Evolutionary conservation across 75 land plant species (phyloP).

Genomic region (Azolla pinnata): DNA sequence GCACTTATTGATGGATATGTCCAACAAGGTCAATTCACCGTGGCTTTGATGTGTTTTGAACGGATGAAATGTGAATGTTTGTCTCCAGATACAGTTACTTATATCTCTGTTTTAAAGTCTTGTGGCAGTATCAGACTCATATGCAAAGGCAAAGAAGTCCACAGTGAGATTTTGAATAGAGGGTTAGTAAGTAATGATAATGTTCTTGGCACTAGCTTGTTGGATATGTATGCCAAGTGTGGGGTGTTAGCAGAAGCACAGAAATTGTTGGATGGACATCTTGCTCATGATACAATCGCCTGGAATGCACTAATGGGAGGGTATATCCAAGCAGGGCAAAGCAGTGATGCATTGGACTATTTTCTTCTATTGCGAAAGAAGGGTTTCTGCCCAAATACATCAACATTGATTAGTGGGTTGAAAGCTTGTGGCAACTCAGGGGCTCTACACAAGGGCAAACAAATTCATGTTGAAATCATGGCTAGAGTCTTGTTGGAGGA

Average conservation of each 20-base stretch:
- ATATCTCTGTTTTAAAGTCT: slow-evolving; percentile 14
- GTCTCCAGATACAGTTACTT: slow-evolving; percentile 13
- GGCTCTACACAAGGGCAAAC: slow-evolving; percentile 21
- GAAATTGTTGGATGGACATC: slow-evolving; percentile 16
- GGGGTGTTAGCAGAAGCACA: slow-evolving; percentile 16
- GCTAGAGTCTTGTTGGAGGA: slow-evolving; percentile 14
- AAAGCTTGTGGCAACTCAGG: slow-evolving; percentile 44
- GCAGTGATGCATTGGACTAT: slow-evolving; percentile 15
- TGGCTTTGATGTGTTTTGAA: slow-evolving; percentile 25
- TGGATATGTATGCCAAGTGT: slow-evolving; percentile 37
- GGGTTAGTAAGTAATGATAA: slow-evolving; percentile 8
- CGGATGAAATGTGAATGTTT: slow-evolving; percentile 29
- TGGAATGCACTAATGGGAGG: slow-evolving; percentile 27
- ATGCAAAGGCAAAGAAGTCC: slow-evolving; percentile 13
- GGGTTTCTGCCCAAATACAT: slow-evolving; percentile 32
- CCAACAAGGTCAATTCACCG: slow-evolving; percentile 7
- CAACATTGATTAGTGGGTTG: slow-evolving; percentile 43
- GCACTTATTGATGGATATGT: slow-evolving; percentile 19
- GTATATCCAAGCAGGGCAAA: slow-evolving; percentile 19
- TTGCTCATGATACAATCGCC: slow-evolving; percentile 9
- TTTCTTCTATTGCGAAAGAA: slow-evolving; percentile 14
- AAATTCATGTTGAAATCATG: slow-evolving; percentile 15
- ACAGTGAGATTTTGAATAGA: slow-evolving; percentile 6
- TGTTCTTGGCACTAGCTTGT: slow-evolving; percentile 15
- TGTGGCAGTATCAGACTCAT: slow-evolving; percentile 8